Percentiles rank a stretch among this genome's conserved stretches.
phyloP scores from a whole-genome alignment of 192 early-diverging fungal genomes.

The Gamsiella multidivaricata region DNA sequence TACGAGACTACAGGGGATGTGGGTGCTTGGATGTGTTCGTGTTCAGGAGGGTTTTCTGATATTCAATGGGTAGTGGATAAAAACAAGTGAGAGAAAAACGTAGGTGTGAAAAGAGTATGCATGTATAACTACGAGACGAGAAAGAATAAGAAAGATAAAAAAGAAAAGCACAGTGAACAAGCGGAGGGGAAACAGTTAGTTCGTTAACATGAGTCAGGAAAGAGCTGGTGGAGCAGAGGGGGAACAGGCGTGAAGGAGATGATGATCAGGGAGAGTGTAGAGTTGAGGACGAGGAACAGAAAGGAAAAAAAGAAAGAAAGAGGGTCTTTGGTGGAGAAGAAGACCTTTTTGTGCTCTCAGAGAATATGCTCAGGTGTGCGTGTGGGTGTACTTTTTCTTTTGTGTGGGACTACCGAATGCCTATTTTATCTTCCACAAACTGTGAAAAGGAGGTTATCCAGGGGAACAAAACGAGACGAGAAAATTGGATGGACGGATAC shows the following conservation, averaged over 20 bases:
- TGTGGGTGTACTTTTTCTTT: no score
- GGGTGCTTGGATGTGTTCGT: no score
- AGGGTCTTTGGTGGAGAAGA: neutral
- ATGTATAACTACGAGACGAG: no score
- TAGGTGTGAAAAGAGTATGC: no score
- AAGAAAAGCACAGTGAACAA: neutral
- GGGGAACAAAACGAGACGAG: neutral
- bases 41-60: no score
- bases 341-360: neutral
- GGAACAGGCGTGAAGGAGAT: slow-evolving; percentile 6
- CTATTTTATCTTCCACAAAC: neutral
- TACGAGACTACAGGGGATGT: no score
- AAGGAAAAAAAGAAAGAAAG: slow-evolving; percentile 7
- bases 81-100: no score
- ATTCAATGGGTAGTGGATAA: no score
- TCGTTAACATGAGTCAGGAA: slow-evolving; percentile 32
- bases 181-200: slow-evolving; percentile 13
- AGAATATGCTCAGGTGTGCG: no score
- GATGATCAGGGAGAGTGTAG: neutral
- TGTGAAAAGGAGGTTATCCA: slow-evolving; percentile 3
- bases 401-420: no score
- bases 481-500: neutral
- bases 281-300: neutral
- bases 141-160: neutral
- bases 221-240: neutral